Evolutionary conservation across 2,329 filamentous ascomycete species (phyloP).

Genomic region (Ophiostoma fasciatum): DNA sequence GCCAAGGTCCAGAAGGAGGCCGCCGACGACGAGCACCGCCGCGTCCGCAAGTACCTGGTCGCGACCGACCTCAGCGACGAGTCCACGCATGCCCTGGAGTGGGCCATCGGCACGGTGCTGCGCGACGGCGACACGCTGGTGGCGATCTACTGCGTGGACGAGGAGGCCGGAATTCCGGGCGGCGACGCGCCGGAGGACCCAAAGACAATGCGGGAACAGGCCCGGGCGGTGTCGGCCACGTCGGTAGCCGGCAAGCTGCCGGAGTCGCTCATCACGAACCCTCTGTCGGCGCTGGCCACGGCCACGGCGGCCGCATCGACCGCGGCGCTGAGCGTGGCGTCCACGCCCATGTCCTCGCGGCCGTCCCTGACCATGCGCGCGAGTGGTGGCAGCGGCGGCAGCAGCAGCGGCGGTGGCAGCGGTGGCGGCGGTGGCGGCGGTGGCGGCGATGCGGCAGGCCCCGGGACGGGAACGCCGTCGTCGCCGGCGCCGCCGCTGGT

Average conservation of each 20-base stretch:
- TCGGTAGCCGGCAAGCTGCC: slow-evolving; percentile 24
- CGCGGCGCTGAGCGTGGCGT: slow-evolving; percentile 13
- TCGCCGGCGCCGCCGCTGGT: slow-evolving; percentile 27
- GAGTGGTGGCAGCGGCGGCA: too few species aligned
- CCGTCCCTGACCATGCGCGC: slow-evolving; percentile 22
- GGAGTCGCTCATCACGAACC: slow-evolving; percentile 8
- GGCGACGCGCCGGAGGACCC: slow-evolving; percentile 39
- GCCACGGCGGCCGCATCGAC: slow-evolving; percentile 4
- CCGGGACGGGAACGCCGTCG: slow-evolving; percentile 14
- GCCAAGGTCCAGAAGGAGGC: slow-evolving; percentile 59
- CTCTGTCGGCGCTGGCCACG: slow-evolving; percentile 2
- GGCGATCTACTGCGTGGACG: slow-evolving; percentile 85
- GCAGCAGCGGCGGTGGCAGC: slow-evolving; percentile 21
- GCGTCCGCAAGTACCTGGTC: slow-evolving; percentile 83
- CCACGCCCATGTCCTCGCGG: slow-evolving; percentile 18
- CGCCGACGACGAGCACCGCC: slow-evolving; percentile 55
- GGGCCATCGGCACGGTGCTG: slow-evolving; percentile 91
- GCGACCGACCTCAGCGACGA: slow-evolving; percentile 91
- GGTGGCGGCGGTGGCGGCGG: slow-evolving; percentile 8
- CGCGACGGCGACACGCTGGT: slow-evolving; percentile 89
- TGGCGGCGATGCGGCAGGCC: slow-evolving; percentile 18
- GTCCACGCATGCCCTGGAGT: slow-evolving; percentile 87
- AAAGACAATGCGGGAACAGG: slow-evolving; percentile 62
- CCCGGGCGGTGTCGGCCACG: slow-evolving; percentile 53
- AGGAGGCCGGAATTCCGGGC: slow-evolving; percentile 55